phyloP scores from a whole-genome alignment of 257 asterid genomes.

The Rauvolfia tetraphylla region DNA sequence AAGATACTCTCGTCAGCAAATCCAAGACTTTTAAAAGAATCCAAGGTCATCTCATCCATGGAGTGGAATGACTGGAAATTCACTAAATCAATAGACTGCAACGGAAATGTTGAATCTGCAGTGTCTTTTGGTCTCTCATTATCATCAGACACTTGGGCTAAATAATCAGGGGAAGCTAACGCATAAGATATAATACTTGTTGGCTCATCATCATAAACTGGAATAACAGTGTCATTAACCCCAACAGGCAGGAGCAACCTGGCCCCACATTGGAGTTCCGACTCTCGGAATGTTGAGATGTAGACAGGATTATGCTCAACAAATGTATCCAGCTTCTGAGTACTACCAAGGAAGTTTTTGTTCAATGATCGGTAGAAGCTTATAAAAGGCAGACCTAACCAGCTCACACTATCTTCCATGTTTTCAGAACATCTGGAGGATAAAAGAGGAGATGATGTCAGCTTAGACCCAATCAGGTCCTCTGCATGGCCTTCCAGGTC shows the following conservation, averaged over 20 bases:
- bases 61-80: slow-evolving; percentile 48
- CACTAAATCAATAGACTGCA: slow-evolving; percentile 48
- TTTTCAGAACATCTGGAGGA: slow-evolving; percentile 49
- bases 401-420: slow-evolving; percentile 51
- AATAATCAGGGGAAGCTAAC: slow-evolving; percentile 58
- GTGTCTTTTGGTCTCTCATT: slow-evolving; percentile 53
- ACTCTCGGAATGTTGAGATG: slow-evolving; percentile 62
- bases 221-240: slow-evolving; percentile 62
- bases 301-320: slow-evolving; percentile 61
- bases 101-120: slow-evolving; percentile 33
- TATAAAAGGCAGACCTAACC: slow-evolving; percentile 71
- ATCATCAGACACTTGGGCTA: slow-evolving; percentile 57
- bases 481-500: slow-evolving; percentile 47
- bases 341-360: slow-evolving; percentile 50
- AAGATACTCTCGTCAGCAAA: slow-evolving; percentile 63
- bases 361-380: slow-evolving; percentile 63
- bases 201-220: slow-evolving; percentile 95
- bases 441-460: slow-evolving; percentile 30
- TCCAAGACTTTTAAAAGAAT: slow-evolving; percentile 60
- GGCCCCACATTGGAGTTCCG: slow-evolving; percentile 66
- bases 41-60: slow-evolving; percentile 54
- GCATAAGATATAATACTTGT: slow-evolving; percentile 84
- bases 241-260: slow-evolving; percentile 68
- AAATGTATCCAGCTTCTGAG: slow-evolving; percentile 57
- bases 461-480: slow-evolving; percentile 33